phyloP scores from a whole-genome alignment of 495 filamentous ascomycete species.

The Neurospora discreta region DNA sequence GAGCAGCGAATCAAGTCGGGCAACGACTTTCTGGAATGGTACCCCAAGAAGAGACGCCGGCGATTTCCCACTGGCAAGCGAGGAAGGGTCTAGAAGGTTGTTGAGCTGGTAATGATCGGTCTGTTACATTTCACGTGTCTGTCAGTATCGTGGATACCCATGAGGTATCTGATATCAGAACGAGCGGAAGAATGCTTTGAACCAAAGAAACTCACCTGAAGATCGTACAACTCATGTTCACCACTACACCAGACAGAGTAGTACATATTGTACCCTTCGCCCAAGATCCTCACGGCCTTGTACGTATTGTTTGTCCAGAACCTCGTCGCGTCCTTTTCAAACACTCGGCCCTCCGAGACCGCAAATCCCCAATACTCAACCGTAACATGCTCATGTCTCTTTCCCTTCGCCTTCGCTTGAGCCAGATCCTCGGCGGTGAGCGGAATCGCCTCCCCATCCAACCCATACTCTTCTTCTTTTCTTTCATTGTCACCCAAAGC shows the following conservation, averaged over 20 bases:
- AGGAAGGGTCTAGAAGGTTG: conserved; percentile 40
- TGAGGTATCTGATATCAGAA: neutral
- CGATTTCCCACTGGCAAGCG: neutral
- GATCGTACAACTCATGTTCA: conserved; percentile 54
- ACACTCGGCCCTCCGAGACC: conserved; percentile 36
- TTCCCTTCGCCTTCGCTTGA: conserved; percentile 11
- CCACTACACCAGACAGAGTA: conserved; percentile 59
- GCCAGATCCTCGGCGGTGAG: conserved; percentile 23
- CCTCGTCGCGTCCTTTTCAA: conserved; percentile 8
- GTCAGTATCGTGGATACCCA: neutral
- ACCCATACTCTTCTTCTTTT: conserved; percentile 5
- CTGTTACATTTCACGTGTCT: conserved; percentile 15
- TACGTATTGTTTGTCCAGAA: conserved; percentile 48
- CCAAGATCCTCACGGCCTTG: conserved; percentile 48
- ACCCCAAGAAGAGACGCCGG: conserved; percentile 31
- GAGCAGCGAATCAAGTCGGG: conserved; percentile 48
- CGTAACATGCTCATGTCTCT: conserved; percentile 51
- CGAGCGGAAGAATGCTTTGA: neutral
- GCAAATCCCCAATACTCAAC: conserved; percentile 55
- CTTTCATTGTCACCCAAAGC: conserved; percentile 14
- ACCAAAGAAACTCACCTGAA: conserved; percentile 28
- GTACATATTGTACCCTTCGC: conserved; percentile 44
- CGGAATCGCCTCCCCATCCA: conserved; percentile 50
- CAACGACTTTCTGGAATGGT: conserved; percentile 31
- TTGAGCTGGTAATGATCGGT: conserved; percentile 49